These are phyloP conservation scores for Panicum miliaceum DNA, from an alignment of 176 grass and related monocot species.

Conservation along the genomic window DNA sequence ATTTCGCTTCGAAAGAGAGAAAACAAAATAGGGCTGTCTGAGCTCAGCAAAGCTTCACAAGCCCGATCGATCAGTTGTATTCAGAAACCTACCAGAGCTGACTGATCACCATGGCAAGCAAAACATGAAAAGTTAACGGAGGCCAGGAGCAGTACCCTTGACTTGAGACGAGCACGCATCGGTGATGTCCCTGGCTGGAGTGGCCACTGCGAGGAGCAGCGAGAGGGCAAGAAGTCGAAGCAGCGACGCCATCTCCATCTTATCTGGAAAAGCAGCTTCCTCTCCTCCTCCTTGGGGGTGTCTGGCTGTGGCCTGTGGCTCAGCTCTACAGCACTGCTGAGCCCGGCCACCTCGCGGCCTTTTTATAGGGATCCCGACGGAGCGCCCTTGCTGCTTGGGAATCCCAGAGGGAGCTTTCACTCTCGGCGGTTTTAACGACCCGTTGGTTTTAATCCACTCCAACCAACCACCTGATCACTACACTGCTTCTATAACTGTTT, in stretches of 20 bases:
- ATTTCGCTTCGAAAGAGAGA: not conserved
- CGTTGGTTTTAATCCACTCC: conserved; percentile 41
- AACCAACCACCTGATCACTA: conserved; percentile 43
- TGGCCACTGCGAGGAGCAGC: conserved; percentile 53
- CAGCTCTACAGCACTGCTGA: conserved; percentile 10
- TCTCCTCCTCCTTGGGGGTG: not conserved
- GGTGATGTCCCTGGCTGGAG: conserved; percentile 54
- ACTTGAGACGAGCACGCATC: conserved; percentile 56
- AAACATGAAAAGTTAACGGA: not conserved
- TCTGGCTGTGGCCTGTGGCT: conserved; percentile 8
- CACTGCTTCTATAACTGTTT: not conserved
- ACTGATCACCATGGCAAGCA: not conserved
- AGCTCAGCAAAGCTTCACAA: not conserved
- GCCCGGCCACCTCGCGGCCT: conserved; percentile 1
- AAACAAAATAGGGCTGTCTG: not conserved
- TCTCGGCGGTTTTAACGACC: conserved; percentile 13
- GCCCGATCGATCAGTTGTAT: not conserved
- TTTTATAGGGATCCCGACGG: conserved; percentile 53
- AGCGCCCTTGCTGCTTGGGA: conserved; percentile 13
- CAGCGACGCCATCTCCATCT: conserved; percentile 41
- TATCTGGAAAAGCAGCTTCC: conserved; percentile 38
- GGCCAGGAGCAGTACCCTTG: conserved; percentile 34
- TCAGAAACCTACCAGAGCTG: not conserved
- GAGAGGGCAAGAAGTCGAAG: conserved; percentile 49
- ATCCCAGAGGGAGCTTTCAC: conserved; percentile 49